Base-by-base conservation (phyloP, 164 flowering plant genomes). In the Chloranthus sessilifolius region DNA sequence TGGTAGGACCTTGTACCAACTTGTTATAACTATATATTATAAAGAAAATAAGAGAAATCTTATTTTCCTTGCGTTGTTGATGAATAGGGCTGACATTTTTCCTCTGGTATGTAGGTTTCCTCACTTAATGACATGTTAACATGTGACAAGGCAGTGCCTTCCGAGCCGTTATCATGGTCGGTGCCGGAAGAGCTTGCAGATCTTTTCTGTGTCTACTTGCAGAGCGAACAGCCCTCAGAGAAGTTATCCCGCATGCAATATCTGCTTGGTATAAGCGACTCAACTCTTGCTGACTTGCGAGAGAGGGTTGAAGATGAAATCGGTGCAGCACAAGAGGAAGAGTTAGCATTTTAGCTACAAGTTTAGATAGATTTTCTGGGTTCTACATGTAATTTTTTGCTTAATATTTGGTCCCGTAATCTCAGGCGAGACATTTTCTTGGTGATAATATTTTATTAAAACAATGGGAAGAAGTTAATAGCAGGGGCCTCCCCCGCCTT, bases 141-240 rank as follows among this genome's bases (percentile, higher is more conserved):
- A 25, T 86, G 99, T 58, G 99, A 92, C 75, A 89, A 86, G 65
- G 99, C 95, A 31, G 85, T 84, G 21, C 79, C 95, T 5, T 58
- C 95, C 0, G 67, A 79, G 36, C 85, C 88, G 5, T 55, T 86
- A 49, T 71, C 92, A 17, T 88, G 99, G 99, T 89, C 84, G 44
- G 74, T 79, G 41, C 77, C 84, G 0, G 95, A 82, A 58, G 99
- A 92, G 68, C 71, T 92, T 12, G 63, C 81, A 2, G 95, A 86
- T 74, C 80, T 92, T 6, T 92, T 52, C 38, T 46, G 62, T 2
- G 65, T 78, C 39, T 92, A 86, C 72, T 3, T 61, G 52, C 82
- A 75, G 60, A 80, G 71, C 48, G 75, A 80, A 4, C 75, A 85
- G 17, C 66, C 78, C 7, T 64, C 85, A 0, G 95, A 84, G 60